Evolutionary conservation across 805 yeast species (phyloP), one percentile per base, ranked within the genome.

Genomic region (Candida palmyrensis): DNA sequence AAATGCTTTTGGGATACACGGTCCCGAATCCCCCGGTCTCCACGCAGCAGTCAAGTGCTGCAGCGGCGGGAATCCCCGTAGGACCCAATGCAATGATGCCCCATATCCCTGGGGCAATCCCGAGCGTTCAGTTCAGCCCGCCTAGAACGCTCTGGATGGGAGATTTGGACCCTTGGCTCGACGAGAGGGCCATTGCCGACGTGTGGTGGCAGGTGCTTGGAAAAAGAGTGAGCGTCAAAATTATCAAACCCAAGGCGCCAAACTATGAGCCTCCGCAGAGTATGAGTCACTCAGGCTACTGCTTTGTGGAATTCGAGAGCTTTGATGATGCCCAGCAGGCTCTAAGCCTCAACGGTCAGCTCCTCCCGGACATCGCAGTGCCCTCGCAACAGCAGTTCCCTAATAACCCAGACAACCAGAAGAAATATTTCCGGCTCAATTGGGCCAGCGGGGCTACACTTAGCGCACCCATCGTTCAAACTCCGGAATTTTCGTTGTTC

Each of bases 71-170:
- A 8, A 15, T 25, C 27, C 23, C 10, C 11, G 30, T 18, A 27
- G 30, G 5, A 4, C 14, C 18, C 11, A 5, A 14, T 14, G 29
- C 11, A 26, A 14, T 10, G 17, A 14, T 11, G 18, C 7, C 16
- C 12, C 16, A 8, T 10, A 11, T n/a, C 15, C 3, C 25, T 6
- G 25, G 11, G 21, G 35, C 8, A 25, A 25, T 7, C 10, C 23
- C 29, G 5, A 6, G 17, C 44, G 8, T 41, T 3, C 44, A 45
- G 12, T 34, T 43, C 2, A 56, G 51, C n/a, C 67, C 73, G 11
- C 87, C 94, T 17, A 68, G 82, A 39, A 83, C 94, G 1, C 59
- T 83, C 20, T 83, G 94, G 94, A 83, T 83, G 94, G 94, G 94
- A 8, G 92, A 83, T 55, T 62, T 83, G 43, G 90, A 83, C 49